Evolutionary conservation across 2,329 filamentous ascomycete genomes (phyloP), one percentile per base, ranked within the genome.

Genomic region (Alternaria ventricosa): DNA sequence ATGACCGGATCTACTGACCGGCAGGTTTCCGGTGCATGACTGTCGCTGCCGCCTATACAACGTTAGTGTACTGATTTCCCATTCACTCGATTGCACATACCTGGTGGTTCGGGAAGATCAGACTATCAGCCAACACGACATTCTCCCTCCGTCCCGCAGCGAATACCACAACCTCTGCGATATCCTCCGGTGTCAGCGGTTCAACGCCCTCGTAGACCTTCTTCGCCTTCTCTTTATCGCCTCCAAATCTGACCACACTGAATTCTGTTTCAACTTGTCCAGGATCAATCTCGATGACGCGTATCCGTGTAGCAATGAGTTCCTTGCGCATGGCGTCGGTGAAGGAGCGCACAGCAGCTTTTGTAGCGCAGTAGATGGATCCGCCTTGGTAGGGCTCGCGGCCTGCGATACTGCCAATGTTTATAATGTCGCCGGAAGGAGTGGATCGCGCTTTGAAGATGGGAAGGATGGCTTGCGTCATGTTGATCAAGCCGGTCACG

Each of bases 261-360:
- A 97, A 97, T 78, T 97, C 92, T 47, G 94, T 97, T 85, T 97
- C 93, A 50, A 97, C 94, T 82, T 97, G 94, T 25, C 94, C 94
- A 0, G 94, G 94, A 75, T 97, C 94, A 74, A 97, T 87, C 80
- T 93, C 92, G 66, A 97, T 97, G 65, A 97, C 86, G 60, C 94
- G 85, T 66, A 97, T 92, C 60, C 92, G 86, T 18, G 90, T 92
- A 7, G 91, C 86, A 70, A 97, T 90, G 63, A 96, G 86, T 82
- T 97, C 94, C 78, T 90, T 92, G 70, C 94, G 87, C 78, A 97
- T 81, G 11, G 90, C 87, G 60, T 97, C 93, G 1, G 92, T 94
- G 82, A 97, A 97, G 70, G 87, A 91, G 71, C 91, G 88, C 60
- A 97, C 91, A 2, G 94, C 94, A 20, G 94, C 93, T 82, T 97